phyloP scores from a whole-genome alignment of 345 rosid genomes.

The Xanthoceras sorbifolium region DNA sequence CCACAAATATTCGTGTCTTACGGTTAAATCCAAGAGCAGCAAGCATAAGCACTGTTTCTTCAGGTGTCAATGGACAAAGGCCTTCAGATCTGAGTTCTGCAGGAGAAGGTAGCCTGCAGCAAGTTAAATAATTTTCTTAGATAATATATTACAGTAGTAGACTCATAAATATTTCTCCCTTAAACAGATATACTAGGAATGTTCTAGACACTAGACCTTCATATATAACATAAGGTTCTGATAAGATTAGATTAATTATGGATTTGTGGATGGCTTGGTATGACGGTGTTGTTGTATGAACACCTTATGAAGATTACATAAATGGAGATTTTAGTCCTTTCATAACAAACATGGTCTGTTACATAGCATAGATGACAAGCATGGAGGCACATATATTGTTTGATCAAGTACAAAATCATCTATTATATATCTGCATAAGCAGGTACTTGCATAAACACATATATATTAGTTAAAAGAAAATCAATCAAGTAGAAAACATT shows the following conservation, averaged over 20 bases:
- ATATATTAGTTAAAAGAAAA: neutral
- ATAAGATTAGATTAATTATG: too few relatives aligned
- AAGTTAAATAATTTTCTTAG: conserved; percentile 7
- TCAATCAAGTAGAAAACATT: neutral
- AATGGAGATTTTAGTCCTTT: too few relatives aligned
- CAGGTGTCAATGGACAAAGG: conserved; percentile 88
- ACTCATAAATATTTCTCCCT: neutral
- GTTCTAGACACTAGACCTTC: neutral
- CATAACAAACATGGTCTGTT: too few relatives aligned
- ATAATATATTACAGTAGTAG: neutral
- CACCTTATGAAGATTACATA: too few relatives aligned
- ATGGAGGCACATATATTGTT: too few relatives aligned
- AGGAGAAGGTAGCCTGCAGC: conserved; percentile 75
- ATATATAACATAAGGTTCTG: too few relatives aligned
- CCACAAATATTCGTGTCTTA: conserved; percentile 73
- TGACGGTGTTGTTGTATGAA: too few relatives aligned
- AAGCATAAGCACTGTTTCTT: conserved; percentile 93
- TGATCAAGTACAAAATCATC: too few relatives aligned
- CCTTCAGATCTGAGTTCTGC: conserved; percentile 77
- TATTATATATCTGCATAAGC: neutral
- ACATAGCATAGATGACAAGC: too few relatives aligned
- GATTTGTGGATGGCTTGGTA: too few relatives aligned
- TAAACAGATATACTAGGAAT: neutral
- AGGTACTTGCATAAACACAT: neutral
- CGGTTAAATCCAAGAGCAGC: conserved; percentile 92